Conservation (phyloP, 805 yeast genomes). For the Saturnispora gosingensis region DNA sequence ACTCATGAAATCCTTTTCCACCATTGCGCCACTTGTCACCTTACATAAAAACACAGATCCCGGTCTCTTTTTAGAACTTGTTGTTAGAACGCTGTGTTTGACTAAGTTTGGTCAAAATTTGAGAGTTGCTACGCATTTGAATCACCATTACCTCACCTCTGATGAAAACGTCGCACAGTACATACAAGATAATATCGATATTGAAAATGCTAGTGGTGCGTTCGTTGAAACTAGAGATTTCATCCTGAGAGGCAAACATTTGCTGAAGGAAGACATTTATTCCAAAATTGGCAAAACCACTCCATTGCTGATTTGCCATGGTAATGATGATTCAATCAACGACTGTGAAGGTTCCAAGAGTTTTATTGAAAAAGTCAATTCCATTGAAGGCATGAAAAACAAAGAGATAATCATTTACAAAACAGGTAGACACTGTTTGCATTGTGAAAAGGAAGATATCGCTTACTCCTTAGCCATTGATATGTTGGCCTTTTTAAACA, state of each 20-base stretch:
- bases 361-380: conserved; percentile 29
- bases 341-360: conserved; percentile 37
- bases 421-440: conserved; percentile 36
- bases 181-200: conserved; percentile 32
- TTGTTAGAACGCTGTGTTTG: conserved; percentile 34
- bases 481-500: conserved; percentile 33
- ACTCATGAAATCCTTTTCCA: conserved; percentile 37
- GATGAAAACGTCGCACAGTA: conserved; percentile 39
- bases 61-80: conserved; percentile 31
- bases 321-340: conserved; percentile 54
- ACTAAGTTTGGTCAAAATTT: conserved; percentile 37
- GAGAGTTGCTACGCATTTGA: conserved; percentile 43
- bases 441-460: conserved; percentile 37
- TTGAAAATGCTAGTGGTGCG: conserved; percentile 42
- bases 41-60: conserved; percentile 55
- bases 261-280: conserved; percentile 32
- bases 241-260: conserved; percentile 48
- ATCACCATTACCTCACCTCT: conserved; percentile 44
- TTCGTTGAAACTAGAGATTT: conserved; percentile 51
- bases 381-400: conserved; percentile 21
- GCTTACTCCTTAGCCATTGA: conserved; percentile 28
- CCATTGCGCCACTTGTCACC: conserved; percentile 50
- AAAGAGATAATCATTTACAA: conserved; percentile 17
- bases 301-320: conserved; percentile 53
- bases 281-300: conserved; percentile 30